A percentile compares a stretch with the other conserved stretches of the same genome.
phyloP scores from a whole-genome alignment of 805 yeast genomes.

The Teunomyces kruisii region DNA sequence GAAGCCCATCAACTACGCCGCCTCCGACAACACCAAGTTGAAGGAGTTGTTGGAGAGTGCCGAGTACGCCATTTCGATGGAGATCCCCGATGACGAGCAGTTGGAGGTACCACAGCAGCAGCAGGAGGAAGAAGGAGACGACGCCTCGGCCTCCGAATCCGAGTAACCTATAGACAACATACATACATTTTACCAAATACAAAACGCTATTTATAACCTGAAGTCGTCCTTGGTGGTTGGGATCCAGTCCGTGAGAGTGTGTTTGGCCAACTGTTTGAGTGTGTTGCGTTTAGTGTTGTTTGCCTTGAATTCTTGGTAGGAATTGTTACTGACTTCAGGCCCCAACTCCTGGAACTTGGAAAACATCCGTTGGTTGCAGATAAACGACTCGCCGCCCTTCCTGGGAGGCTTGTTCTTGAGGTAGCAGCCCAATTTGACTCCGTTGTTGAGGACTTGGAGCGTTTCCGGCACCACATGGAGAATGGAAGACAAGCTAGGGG shows the following conservation, averaged over 20 bases:
- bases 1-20: conserved; percentile 72
- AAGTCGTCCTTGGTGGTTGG: conserved; percentile 46
- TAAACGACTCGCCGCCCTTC: conserved; percentile 40
- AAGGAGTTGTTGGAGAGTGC: conserved; percentile 74
- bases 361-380: conserved; percentile 31
- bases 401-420: conserved; percentile 46
- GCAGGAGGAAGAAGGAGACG: conserved; percentile 35
- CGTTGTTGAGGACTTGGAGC: conserved; percentile 50
- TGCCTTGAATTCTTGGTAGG: conserved; percentile 16
- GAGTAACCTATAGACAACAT: conserved; percentile 15
- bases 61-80: conserved; percentile 63
- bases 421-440: conserved; percentile 59
- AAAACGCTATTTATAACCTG: conserved; percentile 4
- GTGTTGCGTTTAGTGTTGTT: conserved; percentile 24
- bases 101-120: conserved; percentile 20
- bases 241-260: conserved; percentile 47
- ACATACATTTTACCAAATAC: not conserved
- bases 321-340: no score
- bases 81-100: conserved; percentile 29
- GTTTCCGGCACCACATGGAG: conserved; percentile 22
- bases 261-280: conserved; percentile 26
- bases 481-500: conserved; percentile 33
- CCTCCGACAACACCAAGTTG: conserved; percentile 54
- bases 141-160: conserved; percentile 35
- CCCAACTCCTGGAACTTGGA: conserved; percentile 9